Conservation (phyloP, 1,284 basidiomycete species). For the Jaminaea rosea region DNA sequence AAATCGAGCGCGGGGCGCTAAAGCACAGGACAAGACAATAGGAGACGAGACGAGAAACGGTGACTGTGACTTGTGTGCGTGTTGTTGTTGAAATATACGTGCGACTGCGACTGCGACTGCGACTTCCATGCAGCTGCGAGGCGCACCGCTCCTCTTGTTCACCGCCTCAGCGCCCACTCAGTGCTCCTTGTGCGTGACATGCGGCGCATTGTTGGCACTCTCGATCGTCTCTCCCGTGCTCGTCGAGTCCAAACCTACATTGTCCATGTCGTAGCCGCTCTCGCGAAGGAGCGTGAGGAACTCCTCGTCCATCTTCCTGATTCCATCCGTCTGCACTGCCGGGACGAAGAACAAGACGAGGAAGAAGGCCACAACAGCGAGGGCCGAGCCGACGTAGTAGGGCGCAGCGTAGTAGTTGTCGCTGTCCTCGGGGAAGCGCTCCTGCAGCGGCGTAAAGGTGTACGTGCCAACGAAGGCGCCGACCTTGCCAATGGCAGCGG, state of each 20-base stretch:
- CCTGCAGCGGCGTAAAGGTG: slow-evolving; percentile 28
- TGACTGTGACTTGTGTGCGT: too few species aligned
- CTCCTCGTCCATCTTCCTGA: slow-evolving; percentile 63
- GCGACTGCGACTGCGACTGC: too few species aligned
- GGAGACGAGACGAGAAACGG: too few species aligned
- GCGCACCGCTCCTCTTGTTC: too few species aligned
- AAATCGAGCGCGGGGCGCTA: too few species aligned
- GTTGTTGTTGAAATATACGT: too few species aligned
- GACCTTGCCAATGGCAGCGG: slow-evolving; percentile 76
- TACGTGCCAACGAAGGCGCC: slow-evolving; percentile 34
- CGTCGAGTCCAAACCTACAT: slow-evolving; percentile 32
- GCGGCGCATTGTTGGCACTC: too few species aligned
- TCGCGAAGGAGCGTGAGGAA: slow-evolving; percentile 46
- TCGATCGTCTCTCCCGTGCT: too few species aligned
- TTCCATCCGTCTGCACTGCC: slow-evolving; percentile 67
- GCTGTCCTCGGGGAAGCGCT: slow-evolving; percentile 8
- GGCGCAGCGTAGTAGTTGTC: slow-evolving; percentile 27
- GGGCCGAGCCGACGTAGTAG: slow-evolving; percentile 51
- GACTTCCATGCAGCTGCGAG: too few species aligned
- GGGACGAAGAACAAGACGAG: slow-evolving; percentile 67
- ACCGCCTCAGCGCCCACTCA: too few species aligned
- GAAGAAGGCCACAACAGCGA: slow-evolving; percentile 69
- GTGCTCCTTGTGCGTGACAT: too few species aligned
- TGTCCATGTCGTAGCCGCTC: slow-evolving; percentile 36
- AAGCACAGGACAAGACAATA: too few species aligned